Evolutionary conservation across 768 basidiomycete species (phyloP).

Genomic region (Boletus rubropictus): DNA sequence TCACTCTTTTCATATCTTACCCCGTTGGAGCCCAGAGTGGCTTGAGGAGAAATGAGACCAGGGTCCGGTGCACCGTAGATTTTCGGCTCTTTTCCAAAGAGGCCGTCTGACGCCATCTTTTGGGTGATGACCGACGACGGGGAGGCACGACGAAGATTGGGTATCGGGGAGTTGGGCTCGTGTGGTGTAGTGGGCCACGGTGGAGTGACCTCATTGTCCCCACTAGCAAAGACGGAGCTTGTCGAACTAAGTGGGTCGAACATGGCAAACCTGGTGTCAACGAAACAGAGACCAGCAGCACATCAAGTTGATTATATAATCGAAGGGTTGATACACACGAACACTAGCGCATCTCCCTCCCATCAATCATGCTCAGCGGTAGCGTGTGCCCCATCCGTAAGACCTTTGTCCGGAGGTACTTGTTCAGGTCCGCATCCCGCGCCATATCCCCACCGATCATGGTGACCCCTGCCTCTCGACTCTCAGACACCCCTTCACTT

Average conservation of each 20-base stretch:
- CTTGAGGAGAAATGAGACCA: slow-evolving; percentile 73
- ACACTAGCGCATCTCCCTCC: background rate
- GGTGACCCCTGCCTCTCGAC: slow-evolving; percentile 57
- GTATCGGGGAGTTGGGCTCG: slow-evolving; percentile 61
- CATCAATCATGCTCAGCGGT: slow-evolving; percentile 36
- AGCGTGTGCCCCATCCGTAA: slow-evolving; percentile 95
- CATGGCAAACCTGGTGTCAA: slow-evolving; percentile 35
- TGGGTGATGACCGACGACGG: slow-evolving; percentile 45
- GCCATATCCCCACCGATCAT: slow-evolving; percentile 76
- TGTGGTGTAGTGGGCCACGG: slow-evolving; percentile 85
- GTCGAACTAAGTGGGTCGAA: slow-evolving; percentile 69
- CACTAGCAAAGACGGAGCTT: slow-evolving; percentile 48
- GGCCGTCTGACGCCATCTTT: slow-evolving; percentile 48
- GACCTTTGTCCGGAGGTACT: slow-evolving; percentile 95
- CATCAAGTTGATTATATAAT: slow-evolving; percentile 14
- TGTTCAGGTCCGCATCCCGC: slow-evolving; percentile 82
- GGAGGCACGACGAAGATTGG: slow-evolving; percentile 60
- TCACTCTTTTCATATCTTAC: slow-evolving; percentile 66
- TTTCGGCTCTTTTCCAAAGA: slow-evolving; percentile 75
- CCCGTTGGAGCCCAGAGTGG: slow-evolving; percentile 62
- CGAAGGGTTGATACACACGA: background rate
- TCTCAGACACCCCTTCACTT: slow-evolving; percentile 13
- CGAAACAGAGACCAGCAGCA: background rate
- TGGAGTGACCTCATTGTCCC: slow-evolving; percentile 39
- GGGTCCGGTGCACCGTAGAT: slow-evolving; percentile 84